A percentile compares a stretch with the other conserved stretches of the same genome.
phyloP scores from a whole-genome alignment of 129 eudicot genomes.

The Centrapalus pauciflorus region DNA sequence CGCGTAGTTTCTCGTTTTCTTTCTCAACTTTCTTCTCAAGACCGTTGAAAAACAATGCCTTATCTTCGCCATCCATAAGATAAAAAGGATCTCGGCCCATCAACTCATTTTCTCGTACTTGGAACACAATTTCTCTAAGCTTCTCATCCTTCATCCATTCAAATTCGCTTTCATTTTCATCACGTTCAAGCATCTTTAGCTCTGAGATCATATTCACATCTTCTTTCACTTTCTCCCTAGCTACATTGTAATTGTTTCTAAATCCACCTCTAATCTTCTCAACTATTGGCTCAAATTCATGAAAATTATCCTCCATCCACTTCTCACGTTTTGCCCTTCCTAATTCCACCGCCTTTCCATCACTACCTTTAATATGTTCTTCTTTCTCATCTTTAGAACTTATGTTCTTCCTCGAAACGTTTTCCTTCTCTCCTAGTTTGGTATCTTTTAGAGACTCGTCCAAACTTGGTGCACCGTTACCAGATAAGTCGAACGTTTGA shows the following conservation, averaged over 20 bases:
- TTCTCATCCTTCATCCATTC: slow-evolving; percentile 98
- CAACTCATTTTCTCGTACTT: slow-evolving; percentile 83
- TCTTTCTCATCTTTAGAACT: slow-evolving; percentile 16
- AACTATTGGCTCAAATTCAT: slow-evolving; percentile 75
- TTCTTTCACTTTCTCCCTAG: slow-evolving; percentile 58
- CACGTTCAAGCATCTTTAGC: slow-evolving; percentile 27
- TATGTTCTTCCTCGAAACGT: slow-evolving; percentile 18
- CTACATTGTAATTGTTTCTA: slow-evolving; percentile 61
- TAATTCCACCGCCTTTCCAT: slow-evolving; percentile 18
- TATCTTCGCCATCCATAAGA: slow-evolving; percentile 72
- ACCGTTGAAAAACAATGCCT: slow-evolving; percentile 68
- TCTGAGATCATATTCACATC: slow-evolving; percentile 32
- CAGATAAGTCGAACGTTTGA: slow-evolving; percentile 6
- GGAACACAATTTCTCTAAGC: slow-evolving; percentile 85
- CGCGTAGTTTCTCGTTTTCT: slow-evolving; percentile 53
- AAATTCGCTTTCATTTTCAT: slow-evolving; percentile 48
- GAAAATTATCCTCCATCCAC: slow-evolving; percentile 80
- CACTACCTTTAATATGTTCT: slow-evolving; percentile 13
- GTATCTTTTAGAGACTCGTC: slow-evolving; percentile 5
- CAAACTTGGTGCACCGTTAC: not conserved
- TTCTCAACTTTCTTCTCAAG: slow-evolving; percentile 78
- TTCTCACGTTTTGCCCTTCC: slow-evolving; percentile 39
- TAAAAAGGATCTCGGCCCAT: slow-evolving; percentile 90
- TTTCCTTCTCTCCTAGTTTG: not conserved
- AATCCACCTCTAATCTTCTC: slow-evolving; percentile 74